phyloP scores from a whole-genome alignment of 1,139 yeast species.

The Candida anutae region DNA sequence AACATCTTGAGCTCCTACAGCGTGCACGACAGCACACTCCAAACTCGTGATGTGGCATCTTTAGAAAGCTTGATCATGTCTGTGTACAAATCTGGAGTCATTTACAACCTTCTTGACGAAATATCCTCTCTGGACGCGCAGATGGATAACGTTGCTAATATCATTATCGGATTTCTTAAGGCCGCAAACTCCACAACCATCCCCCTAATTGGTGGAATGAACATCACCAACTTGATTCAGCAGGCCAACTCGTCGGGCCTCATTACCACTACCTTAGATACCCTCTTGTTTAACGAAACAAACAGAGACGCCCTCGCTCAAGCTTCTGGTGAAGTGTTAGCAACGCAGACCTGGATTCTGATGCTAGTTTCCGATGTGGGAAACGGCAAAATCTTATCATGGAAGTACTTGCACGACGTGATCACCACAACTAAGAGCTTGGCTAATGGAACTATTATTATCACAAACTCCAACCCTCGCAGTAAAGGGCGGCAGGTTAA shows the following conservation, averaged over 20 bases:
- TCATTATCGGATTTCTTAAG: constrained; percentile 6
- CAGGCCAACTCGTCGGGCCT: constrained; percentile 19
- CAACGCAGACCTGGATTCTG: constrained; percentile 20
- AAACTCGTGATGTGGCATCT: constrained; percentile 1
- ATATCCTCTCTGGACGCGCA: constrained; percentile 18
- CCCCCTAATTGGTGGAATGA: constrained; percentile 6
- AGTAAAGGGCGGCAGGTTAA: background rate
- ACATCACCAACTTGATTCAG: constrained; percentile 13
- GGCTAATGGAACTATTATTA: constrained; percentile 10
- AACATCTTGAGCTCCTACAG: too few species aligned
- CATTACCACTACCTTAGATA: constrained; percentile 16
- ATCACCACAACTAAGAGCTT: constrained; percentile 19
- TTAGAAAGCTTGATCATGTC: constrained; percentile 9
- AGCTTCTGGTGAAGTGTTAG: constrained; percentile 18
- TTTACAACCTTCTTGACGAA: constrained; percentile 21
- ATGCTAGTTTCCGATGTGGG: constrained; percentile 25
- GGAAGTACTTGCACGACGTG: constrained; percentile 20
- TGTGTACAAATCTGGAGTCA: constrained; percentile 22
- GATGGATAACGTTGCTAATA: constrained; percentile 17
- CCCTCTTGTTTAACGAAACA: constrained; percentile 21
- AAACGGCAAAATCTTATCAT: constrained; percentile 20
- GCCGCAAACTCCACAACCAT: constrained; percentile 1
- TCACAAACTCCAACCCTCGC: constrained; percentile 4
- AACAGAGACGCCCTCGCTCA: constrained; percentile 21
- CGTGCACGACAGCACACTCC: too few species aligned